Percentiles rank a stretch among this genome's conserved stretches.
Conservation (phyloP, 352 stramenopile genomes). For the Pythium dissotocum region DNA sequence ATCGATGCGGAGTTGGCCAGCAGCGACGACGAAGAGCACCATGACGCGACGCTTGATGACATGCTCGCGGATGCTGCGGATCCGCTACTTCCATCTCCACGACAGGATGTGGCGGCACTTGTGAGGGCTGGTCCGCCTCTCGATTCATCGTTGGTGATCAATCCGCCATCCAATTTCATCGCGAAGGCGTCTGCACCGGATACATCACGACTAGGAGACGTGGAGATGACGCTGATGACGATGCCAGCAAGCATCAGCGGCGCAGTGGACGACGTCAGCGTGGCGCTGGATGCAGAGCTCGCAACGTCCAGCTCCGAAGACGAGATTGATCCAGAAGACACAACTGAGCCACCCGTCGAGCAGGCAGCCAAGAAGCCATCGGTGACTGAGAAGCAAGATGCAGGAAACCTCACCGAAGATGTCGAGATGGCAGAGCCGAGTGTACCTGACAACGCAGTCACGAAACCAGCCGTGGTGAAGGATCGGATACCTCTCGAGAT, state of each 20-base stretch:
- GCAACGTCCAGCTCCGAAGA: neutral
- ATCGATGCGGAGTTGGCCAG: conserved; percentile 36
- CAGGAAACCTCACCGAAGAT: neutral
- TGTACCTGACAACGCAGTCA: neutral
- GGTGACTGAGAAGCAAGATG: neutral
- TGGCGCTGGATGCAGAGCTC: neutral
- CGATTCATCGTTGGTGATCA: neutral
- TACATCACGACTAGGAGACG: neutral
- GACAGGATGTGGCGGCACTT: neutral
- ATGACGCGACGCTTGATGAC: neutral
- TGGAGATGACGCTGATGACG: neutral
- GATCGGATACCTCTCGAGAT: neutral
- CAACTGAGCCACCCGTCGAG: neutral
- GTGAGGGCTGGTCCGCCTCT: neutral
- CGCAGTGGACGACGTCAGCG: neutral
- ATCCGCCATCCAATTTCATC: neutral
- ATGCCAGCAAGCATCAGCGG: neutral
- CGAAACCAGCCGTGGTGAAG: neutral
- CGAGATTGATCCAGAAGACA: neutral
- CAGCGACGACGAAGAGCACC: conserved; percentile 7
- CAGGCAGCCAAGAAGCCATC: neutral
- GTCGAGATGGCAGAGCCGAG: neutral
- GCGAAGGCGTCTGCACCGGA: neutral
- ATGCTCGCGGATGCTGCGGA: neutral
- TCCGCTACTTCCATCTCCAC: neutral